These are phyloP conservation scores for Paraconiothyrium sp. DNA, from an alignment of 2,329 filamentous ascomycete species.

Conservation along the genomic window DNA sequence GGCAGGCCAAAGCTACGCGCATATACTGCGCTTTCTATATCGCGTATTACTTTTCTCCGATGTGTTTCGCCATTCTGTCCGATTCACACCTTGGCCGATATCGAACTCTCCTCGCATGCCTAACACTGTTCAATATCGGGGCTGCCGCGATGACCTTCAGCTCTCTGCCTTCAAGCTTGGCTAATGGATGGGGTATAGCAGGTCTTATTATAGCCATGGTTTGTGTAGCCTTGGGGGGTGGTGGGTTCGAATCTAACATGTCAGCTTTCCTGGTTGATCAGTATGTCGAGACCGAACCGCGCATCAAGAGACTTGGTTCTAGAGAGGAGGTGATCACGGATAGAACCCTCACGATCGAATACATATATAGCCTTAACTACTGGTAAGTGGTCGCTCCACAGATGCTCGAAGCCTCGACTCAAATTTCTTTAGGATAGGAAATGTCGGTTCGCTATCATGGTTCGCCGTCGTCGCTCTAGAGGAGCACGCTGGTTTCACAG, in stretches of 20 bases:
- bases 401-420: neutral
- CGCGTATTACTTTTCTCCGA: constrained; percentile 55
- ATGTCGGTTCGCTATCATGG: constrained; percentile 74
- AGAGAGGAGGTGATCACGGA: constrained; percentile 49
- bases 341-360: constrained; percentile 46
- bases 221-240: constrained; percentile 52
- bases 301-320: constrained; percentile 31
- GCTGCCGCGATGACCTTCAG: constrained; percentile 34
- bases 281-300: constrained; percentile 35
- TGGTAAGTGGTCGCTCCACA: constrained; percentile 36
- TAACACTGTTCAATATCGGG: constrained; percentile 38
- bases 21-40: constrained; percentile 67
- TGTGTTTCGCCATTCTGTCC: constrained; percentile 49
- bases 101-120: constrained; percentile 45
- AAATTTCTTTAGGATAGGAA: constrained; percentile 48
- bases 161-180: constrained; percentile 28
- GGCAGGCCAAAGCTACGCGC: constrained; percentile 57
- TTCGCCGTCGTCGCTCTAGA: constrained; percentile 74
- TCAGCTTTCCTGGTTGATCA: constrained; percentile 51
- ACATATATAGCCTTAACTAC: constrained; percentile 53
- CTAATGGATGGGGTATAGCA: constrained; percentile 36
- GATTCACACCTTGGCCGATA: constrained; percentile 54
- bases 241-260: constrained; percentile 49
- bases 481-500: constrained; percentile 71
- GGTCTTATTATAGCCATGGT: constrained; percentile 43